Percentiles rank a stretch among this genome's conserved stretches.
Conservation (phyloP, 441 rosid species). For the Erodium moschatum region DNA sequence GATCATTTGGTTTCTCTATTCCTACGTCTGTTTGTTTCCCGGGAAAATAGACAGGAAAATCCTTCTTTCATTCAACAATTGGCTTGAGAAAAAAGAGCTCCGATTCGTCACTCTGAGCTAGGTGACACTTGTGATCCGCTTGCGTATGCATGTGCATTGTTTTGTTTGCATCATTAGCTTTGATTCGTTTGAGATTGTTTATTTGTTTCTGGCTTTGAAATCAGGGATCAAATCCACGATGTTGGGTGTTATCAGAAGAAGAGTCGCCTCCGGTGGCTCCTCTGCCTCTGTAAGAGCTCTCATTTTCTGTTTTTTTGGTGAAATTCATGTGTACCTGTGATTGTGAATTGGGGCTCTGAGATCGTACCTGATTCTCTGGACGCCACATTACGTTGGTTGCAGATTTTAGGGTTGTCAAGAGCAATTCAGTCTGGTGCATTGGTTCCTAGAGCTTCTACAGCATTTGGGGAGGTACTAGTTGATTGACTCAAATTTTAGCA, state of each 20-base stretch:
- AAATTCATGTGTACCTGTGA: too few relatives aligned
- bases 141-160: not conserved
- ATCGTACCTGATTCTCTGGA: not conserved
- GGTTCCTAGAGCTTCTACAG: conserved; percentile 35
- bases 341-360: not conserved
- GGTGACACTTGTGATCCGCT: not conserved
- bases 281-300: conserved; percentile 41
- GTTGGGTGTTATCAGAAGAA: conserved; percentile 56
- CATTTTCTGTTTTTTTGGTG: not conserved
- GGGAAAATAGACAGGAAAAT: not conserved
- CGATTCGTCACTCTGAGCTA: not conserved
- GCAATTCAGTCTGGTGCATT: conserved; percentile 33
- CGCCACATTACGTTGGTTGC: not conserved
- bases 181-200: not conserved
- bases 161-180: too few relatives aligned
- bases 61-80: not conserved
- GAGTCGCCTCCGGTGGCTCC: conserved; percentile 45
- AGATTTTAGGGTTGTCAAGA: conserved; percentile 45
- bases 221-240: conserved; percentile 35
- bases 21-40: not conserved
- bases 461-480: conserved; percentile 34
- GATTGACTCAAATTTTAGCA: not conserved
- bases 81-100: not conserved
- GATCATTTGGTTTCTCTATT: not conserved
- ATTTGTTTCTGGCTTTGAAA: conserved; percentile 8